Conservation (phyloP, 805 yeast species). For the Starmerella sp. region DNA sequence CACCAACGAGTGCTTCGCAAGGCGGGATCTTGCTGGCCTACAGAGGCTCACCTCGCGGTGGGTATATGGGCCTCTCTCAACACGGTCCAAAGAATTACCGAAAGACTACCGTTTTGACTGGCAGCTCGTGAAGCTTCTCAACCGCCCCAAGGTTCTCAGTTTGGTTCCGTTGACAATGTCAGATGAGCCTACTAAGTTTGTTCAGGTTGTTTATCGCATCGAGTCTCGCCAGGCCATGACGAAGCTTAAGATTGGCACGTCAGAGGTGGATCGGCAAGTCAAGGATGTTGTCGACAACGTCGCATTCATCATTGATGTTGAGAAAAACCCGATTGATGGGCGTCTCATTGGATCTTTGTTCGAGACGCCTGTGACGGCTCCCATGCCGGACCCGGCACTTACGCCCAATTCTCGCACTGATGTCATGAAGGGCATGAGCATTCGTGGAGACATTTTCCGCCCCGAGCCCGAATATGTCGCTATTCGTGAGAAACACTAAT, state of each 20-base stretch:
- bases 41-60: slow-evolving; percentile 43
- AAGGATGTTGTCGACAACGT: slow-evolving; percentile 51
- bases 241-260: slow-evolving; percentile 36
- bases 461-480: slow-evolving; percentile 25
- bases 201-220: slow-evolving; percentile 53
- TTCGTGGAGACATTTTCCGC: slow-evolving; percentile 32
- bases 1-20: slow-evolving; percentile 74
- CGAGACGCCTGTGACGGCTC: slow-evolving; percentile 35
- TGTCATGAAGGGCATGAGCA: slow-evolving; percentile 29
- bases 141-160: slow-evolving; percentile 59
- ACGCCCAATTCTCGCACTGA: slow-evolving; percentile 23
- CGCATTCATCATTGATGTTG: slow-evolving; percentile 50
- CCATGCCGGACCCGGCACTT: slow-evolving; percentile 27
- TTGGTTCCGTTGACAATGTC: slow-evolving; percentile 58
- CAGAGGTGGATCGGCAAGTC: slow-evolving; percentile 36
- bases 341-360: slow-evolving; percentile 57
- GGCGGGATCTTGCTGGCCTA: slow-evolving; percentile 37
- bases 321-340: slow-evolving; percentile 40
- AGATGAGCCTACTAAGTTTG: slow-evolving; percentile 41
- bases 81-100: slow-evolving; percentile 48
- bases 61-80: slow-evolving; percentile 48
- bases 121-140: slow-evolving; percentile 62
- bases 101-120: slow-evolving; percentile 51
- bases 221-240: slow-evolving; percentile 51
- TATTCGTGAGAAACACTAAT: slow-evolving; percentile 8